Conservation (phyloP, 495 filamentous ascomycete genomes). For the Penicillium bovifimosum region DNA sequence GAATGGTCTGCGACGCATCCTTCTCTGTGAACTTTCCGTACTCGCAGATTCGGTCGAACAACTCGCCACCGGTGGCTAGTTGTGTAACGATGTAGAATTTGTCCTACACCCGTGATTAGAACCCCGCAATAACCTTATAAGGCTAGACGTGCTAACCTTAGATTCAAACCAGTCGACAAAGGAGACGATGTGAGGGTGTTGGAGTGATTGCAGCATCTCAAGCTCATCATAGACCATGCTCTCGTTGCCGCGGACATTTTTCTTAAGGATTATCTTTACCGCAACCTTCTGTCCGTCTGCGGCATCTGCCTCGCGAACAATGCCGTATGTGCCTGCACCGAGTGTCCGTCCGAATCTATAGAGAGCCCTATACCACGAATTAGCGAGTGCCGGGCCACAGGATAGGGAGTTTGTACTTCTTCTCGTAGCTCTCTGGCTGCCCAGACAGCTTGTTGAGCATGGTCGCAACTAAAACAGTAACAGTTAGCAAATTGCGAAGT, state of each 20-base stretch:
- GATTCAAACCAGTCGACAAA: constrained; percentile 99
- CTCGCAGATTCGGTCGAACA: constrained; percentile 98
- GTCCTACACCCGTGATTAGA: constrained; percentile 54
- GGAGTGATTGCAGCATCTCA: constrained; percentile 79
- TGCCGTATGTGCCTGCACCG: constrained; percentile 96
- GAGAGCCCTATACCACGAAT: constrained; percentile 52
- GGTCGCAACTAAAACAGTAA: constrained; percentile 58
- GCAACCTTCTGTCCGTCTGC: constrained; percentile 79
- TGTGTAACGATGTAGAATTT: constrained; percentile 99
- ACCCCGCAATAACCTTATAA: background rate
- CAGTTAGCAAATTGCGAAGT: constrained; percentile 26
- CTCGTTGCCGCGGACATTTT: constrained; percentile 97
- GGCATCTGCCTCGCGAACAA: constrained; percentile 87
- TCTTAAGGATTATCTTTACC: constrained; percentile 99
- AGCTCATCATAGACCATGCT: constrained; percentile 98
- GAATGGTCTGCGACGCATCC: constrained; percentile 94
- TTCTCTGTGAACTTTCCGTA: constrained; percentile 98
- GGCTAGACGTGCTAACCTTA: constrained; percentile 40
- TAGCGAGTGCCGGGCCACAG: background rate
- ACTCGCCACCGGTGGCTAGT: constrained; percentile 89
- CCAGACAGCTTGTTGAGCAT: constrained; percentile 98
- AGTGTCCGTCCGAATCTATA: constrained; percentile 92
- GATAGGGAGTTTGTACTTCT: constrained; percentile 60
- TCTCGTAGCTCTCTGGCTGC: constrained; percentile 97
- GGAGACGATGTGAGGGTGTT: constrained; percentile 93